phyloP scores from a whole-genome alignment of 176 grass and related monocot species.

The Oryza brachyantha region DNA sequence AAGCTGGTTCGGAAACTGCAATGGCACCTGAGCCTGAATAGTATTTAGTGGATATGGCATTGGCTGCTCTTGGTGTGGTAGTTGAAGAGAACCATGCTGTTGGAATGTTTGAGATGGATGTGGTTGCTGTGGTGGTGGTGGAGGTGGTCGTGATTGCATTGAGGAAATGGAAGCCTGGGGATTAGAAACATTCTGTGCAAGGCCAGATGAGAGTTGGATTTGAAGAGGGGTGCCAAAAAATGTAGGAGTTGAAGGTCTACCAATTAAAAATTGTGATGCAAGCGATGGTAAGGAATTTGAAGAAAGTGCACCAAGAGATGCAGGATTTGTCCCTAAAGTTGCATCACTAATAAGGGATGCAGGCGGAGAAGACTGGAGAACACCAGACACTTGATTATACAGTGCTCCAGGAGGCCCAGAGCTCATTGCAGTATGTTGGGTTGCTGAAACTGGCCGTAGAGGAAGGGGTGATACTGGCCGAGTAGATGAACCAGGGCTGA shows the following conservation, averaged over 20 bases:
- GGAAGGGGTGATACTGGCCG: slow-evolving; percentile 52
- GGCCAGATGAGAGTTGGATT: slow-evolving; percentile 49
- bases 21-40: slow-evolving; percentile 55
- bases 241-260: slow-evolving; percentile 42
- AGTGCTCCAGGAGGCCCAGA: slow-evolving; percentile 47
- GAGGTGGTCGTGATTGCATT: slow-evolving; percentile 52
- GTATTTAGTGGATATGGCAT: slow-evolving; percentile 43
- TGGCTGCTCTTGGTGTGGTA: slow-evolving; percentile 50
- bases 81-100: slow-evolving; percentile 38
- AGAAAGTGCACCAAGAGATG: slow-evolving; percentile 42
- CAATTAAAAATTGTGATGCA: slow-evolving; percentile 47
- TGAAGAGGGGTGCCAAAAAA: slow-evolving; percentile 43
- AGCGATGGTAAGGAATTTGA: slow-evolving; percentile 55
- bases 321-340: slow-evolving; percentile 40
- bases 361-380: slow-evolving; percentile 31
- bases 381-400: slow-evolving; percentile 42
- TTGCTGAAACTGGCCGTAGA: slow-evolving; percentile 46
- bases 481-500: slow-evolving; percentile 53
- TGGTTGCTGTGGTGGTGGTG: slow-evolving; percentile 76
- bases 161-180: slow-evolving; percentile 49
- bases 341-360: slow-evolving; percentile 43
- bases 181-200: slow-evolving; percentile 53
- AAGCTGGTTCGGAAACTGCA: slow-evolving; percentile 78
- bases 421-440: slow-evolving; percentile 44
- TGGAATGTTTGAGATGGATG: slow-evolving; percentile 79